phyloP scores from a whole-genome alignment of 2,329 filamentous ascomycete genomes.

The Mycosphaerella sp. region DNA sequence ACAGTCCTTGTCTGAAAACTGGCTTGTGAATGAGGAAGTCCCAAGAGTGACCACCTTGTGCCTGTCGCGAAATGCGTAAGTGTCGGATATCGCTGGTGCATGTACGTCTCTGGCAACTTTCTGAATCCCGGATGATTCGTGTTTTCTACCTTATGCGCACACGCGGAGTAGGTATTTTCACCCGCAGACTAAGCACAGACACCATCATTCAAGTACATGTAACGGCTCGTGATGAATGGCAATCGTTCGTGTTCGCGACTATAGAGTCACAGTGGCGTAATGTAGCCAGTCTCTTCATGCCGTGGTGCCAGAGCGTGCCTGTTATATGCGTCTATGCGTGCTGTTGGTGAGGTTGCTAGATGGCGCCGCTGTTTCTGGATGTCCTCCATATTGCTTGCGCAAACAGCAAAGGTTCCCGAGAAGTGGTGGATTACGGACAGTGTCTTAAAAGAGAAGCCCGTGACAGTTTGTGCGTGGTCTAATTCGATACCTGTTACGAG shows the following conservation, averaged over 20 bases:
- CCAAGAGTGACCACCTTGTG: too few species aligned
- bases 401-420: too few species aligned
- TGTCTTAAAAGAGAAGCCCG: too few species aligned
- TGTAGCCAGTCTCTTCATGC: constrained; percentile 7
- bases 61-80: too few species aligned
- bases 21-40: too few species aligned
- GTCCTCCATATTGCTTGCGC: neutral
- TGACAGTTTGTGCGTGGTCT: too few species aligned
- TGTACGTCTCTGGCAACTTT: neutral
- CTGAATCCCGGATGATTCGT: too few species aligned
- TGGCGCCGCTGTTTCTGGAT: constrained; percentile 4
- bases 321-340: constrained; percentile 9
- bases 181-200: too few species aligned
- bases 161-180: neutral
- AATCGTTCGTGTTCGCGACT: constrained; percentile 7
- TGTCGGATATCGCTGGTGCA: neutral
- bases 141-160: too few species aligned
- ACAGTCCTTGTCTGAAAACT: too few species aligned
- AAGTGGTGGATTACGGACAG: too few species aligned
- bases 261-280: constrained; percentile 7
- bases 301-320: constrained; percentile 7
- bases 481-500: too few species aligned
- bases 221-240: constrained; percentile 10
- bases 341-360: constrained; percentile 1
- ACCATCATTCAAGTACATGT: neutral